Conservation (phyloP, 2,329 filamentous ascomycete genomes). For the Penicillium sp. region DNA sequence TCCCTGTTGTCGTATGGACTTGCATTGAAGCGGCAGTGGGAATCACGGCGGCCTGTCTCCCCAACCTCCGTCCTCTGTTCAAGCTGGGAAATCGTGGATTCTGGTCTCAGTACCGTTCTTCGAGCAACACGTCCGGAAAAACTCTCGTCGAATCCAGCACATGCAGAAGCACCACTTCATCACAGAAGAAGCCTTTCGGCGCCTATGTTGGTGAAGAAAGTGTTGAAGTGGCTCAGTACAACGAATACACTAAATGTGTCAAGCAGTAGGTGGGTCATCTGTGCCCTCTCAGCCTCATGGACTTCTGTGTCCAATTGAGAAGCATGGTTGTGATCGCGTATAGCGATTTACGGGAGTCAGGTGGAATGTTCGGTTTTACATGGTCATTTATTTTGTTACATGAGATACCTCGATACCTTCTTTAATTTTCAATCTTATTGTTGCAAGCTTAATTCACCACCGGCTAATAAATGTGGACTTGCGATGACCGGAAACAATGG, state of each 20-base stretch:
- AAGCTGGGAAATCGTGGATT: slow-evolving; percentile 18
- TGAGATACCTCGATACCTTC: not conserved
- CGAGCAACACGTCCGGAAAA: slow-evolving; percentile 13
- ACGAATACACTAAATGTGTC: not conserved
- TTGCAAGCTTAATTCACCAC: not conserved
- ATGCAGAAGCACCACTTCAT: not conserved
- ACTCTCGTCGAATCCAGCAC: slow-evolving; percentile 6
- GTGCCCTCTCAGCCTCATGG: not conserved
- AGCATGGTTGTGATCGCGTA: not conserved
- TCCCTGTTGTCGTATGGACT: slow-evolving; percentile 32
- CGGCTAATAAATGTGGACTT: too few relatives aligned
- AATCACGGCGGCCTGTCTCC: slow-evolving; percentile 33
- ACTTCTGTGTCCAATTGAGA: not conserved
- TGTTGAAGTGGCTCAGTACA: slow-evolving; percentile 9
- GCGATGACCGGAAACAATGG: too few relatives aligned
- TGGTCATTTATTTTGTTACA: not conserved
- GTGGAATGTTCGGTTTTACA: not conserved
- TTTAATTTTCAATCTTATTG: not conserved
- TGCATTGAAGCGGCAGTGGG: slow-evolving; percentile 33
- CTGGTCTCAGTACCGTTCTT: slow-evolving; percentile 22
- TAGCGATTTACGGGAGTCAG: not conserved
- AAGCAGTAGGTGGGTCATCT: not conserved
- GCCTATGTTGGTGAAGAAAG: slow-evolving; percentile 2
- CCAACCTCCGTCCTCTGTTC: slow-evolving; percentile 32
- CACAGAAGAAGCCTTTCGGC: not conserved